Conservation (phyloP, 257 asterid genomes). For the Misopates orontium region DNA sequence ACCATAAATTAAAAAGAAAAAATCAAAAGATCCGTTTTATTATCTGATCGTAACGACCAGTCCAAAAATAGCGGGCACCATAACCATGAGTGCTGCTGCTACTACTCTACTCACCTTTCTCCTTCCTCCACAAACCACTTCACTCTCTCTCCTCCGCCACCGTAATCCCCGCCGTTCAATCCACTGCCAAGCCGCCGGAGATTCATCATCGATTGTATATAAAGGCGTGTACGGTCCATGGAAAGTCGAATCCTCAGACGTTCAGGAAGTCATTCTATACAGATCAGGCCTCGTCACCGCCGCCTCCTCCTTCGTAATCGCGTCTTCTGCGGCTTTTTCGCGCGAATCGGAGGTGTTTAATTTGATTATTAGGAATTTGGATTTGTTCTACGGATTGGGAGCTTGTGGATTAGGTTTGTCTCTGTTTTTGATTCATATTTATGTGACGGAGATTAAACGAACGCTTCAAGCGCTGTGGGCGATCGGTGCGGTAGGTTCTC, state of each 20-base stretch:
- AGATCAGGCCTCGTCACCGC: slow-evolving; percentile 86
- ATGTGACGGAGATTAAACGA: slow-evolving; percentile 89
- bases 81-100: slow-evolving; percentile 25
- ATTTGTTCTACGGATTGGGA: slow-evolving; percentile 59
- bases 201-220: slow-evolving; percentile 41
- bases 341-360: slow-evolving; percentile 31
- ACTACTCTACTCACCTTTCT: slow-evolving; percentile 15
- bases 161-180: slow-evolving; percentile 26
- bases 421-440: slow-evolving; percentile 77
- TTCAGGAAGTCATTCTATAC: slow-evolving; percentile 74
- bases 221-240: slow-evolving; percentile 89
- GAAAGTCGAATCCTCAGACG: slow-evolving; percentile 72
- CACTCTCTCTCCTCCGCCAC: slow-evolving; percentile 29
- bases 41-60: slow-evolving; percentile 16
- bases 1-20: no score
- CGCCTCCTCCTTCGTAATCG: slow-evolving; percentile 70
- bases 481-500: slow-evolving; percentile 69
- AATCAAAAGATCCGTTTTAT: no score
- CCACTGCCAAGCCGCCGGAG: slow-evolving; percentile 46
- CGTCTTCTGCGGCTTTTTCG: slow-evolving; percentile 62
- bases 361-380: slow-evolving; percentile 42
- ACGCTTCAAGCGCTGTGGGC: slow-evolving; percentile 80
- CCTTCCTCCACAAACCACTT: slow-evolving; percentile 33
- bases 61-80: slow-evolving; percentile 38
- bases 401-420: slow-evolving; percentile 81